Base-by-base conservation (phyloP, 2,329 filamentous ascomycete species). In the Ophiocordyceps australis region DNA sequence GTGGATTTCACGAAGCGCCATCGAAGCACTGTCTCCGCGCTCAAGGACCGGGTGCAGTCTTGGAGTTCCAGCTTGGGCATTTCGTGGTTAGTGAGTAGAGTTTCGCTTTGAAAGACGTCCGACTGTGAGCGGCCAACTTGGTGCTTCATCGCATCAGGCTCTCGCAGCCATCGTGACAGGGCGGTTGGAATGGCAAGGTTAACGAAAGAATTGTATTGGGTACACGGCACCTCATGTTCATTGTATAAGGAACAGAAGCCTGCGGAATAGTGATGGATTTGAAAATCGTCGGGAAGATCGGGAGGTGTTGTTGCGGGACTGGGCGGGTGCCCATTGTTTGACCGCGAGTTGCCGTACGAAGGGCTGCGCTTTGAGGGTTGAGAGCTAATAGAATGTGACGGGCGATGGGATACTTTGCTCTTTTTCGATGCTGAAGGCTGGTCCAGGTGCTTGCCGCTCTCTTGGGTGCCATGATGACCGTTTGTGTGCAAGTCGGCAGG, bases 231-330 rank as follows among this genome's bases (percentile, higher is more conserved):
- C 28, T 62, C 60, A 46, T 46, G 63, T 29, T 74, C 63, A 30
- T 74, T 73, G 50, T 80, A 83, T 7, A 83, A 59, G 16, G 74
- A 67, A 36, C 81, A 58, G 40, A 93, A 92, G 24, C 77, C 74
- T 26, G 64, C 57, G 0, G 80, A 82, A 45, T 79, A 86, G 28
- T 71, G 63, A 39, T 79, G 73, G 12, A 71, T 58, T 30, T 67
- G 57, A 22, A 69, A 61, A 43, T 77, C 62, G 47, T 74, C 62
- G 11, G 64, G 61, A 10, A 67, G 55, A 41, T 70, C 74, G 30
- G 72, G 66, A 17, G 78, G 74, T 30, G 75, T 75, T 27, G 78
- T 86, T 13, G 75, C 78, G 25, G 82, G 77, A 46, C 83, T 93
- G 16, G 72, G 50, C 47, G 72, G 59, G 49, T 75, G 61, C 38